Evolutionary conservation across 805 yeast genomes (phyloP), one percentile per base, ranked within the genome.

Genomic region (Candida morakotiae): DNA sequence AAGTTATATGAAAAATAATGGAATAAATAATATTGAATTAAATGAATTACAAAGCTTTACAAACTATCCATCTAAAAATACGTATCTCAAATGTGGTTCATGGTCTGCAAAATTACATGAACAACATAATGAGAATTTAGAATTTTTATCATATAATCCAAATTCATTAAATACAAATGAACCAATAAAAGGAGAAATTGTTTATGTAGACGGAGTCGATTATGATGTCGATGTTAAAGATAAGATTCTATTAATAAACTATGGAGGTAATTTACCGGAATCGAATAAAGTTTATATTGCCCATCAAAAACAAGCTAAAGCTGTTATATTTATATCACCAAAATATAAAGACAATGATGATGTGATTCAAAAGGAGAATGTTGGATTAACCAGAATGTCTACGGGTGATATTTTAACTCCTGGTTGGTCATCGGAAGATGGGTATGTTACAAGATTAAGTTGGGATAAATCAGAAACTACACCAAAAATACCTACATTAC

Each of bases 381-480:
- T 80, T 4, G 83, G 79, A 0, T 57, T 76, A 24, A 70, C 81
- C 0, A 77, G 81, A 39, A 60, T 60, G 37, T 73, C 77, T 40
- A 75, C 91, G 1, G 97, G 97, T 7, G 93, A 88, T 55, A 75
- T 87, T 3, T 54, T 85, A 24, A 72, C 84, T 2, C 95, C 95
- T 0, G 96, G 94, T 2, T 79, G 83, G 80, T 67, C 81, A 0
- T 62, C 75, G 16, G 63, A 55, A 15, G 62, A 62, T 27, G 64
- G 62, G 16, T 56, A 58, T 38, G 60, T 60, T 31, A 64, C 64
- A 11, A 64, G 68, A 38, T 52, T 65, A 13, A 60, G 58, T 10
- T 62, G 78, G 62, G 57, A 65, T 4, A 61, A 73, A 11, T 74
- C 85, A 0, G 54, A 53, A 4, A 65, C 75, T 27, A 66, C 85